Percentiles rank a stretch among this genome's conserved stretches.
These are phyloP conservation scores for Bryoglossum gracile DNA, from an alignment of 495 filamentous ascomycete genomes.

Conservation along the genomic window DNA sequence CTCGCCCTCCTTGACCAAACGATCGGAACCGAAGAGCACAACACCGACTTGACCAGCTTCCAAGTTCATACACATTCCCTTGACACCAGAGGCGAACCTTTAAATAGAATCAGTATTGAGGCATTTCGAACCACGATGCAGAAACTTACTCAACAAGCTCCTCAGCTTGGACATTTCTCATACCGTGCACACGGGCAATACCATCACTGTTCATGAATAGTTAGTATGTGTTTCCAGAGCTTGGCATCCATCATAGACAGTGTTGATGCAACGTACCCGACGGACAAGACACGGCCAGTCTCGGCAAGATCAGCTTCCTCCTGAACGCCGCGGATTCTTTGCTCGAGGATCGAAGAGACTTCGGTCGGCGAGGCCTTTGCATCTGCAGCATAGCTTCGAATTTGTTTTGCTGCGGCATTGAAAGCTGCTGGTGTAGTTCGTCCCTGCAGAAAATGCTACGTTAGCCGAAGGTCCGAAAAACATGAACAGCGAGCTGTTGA, in stretches of 20 bases:
- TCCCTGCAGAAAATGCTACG: constrained; percentile 52
- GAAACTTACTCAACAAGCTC: constrained; percentile 96
- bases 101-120: constrained; percentile 15
- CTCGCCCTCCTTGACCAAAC: constrained; percentile 99
- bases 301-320: constrained; percentile 95
- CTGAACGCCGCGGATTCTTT: constrained; percentile 94
- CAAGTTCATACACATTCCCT: constrained; percentile 99
- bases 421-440: constrained; percentile 73
- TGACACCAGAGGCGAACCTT: constrained; percentile 98
- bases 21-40: constrained; percentile 99
- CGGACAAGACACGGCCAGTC: constrained; percentile 97
- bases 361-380: constrained; percentile 94
- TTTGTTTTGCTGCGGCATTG: constrained; percentile 66
- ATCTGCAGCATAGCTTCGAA: constrained; percentile 75
- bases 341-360: constrained; percentile 98
- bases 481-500: constrained; percentile 29
- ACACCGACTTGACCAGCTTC: constrained; percentile 99
- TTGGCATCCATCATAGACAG: neutral
- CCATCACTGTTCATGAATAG: constrained; percentile 66
- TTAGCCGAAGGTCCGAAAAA: constrained; percentile 44
- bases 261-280: constrained; percentile 69
- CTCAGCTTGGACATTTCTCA: constrained; percentile 99
- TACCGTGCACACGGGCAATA: constrained; percentile 99
- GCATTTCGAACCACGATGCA: neutral
- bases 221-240: constrained; percentile 18